Evolutionary conservation across 805 yeast species (phyloP).

Genomic region (Candida wancherniae): DNA sequence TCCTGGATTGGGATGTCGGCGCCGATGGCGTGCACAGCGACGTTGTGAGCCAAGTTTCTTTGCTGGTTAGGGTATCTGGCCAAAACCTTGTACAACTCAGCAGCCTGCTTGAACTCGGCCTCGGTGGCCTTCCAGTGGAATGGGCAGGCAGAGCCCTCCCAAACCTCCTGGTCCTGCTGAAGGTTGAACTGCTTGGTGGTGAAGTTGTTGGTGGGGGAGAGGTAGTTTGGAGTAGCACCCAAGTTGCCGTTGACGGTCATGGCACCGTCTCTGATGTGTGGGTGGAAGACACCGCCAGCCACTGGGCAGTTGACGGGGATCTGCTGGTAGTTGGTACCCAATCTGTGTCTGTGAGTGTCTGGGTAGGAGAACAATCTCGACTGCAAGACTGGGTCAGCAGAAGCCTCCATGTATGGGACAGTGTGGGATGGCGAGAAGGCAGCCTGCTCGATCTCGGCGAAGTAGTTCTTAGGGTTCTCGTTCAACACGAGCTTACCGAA

Average conservation of each 20-base stretch:
- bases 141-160: constrained; percentile 79
- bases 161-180: constrained; percentile 69
- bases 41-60: constrained; percentile 74
- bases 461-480: constrained; percentile 81
- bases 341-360: constrained; percentile 80
- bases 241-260: constrained; percentile 60
- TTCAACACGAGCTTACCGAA: constrained; percentile 76
- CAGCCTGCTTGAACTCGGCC: constrained; percentile 77
- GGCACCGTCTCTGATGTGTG: constrained; percentile 80
- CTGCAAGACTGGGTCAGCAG: constrained; percentile 81
- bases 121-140: constrained; percentile 79
- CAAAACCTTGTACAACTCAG: constrained; percentile 71
- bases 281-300: constrained; percentile 44
- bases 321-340: constrained; percentile 72
- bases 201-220: constrained; percentile 51
- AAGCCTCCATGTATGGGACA: constrained; percentile 78
- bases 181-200: constrained; percentile 42
- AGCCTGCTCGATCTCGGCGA: constrained; percentile 83
- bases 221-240: constrained; percentile 74
- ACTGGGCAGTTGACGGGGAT: constrained; percentile 88
- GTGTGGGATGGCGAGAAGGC: constrained; percentile 83
- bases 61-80: constrained; percentile 80
- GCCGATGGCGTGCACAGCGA: constrained; percentile 64
- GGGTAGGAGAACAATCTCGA: constrained; percentile 78
- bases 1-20: constrained; percentile 79